Conservation (phyloP, 768 basidiomycete species). For the Tephrocybe sp. region DNA sequence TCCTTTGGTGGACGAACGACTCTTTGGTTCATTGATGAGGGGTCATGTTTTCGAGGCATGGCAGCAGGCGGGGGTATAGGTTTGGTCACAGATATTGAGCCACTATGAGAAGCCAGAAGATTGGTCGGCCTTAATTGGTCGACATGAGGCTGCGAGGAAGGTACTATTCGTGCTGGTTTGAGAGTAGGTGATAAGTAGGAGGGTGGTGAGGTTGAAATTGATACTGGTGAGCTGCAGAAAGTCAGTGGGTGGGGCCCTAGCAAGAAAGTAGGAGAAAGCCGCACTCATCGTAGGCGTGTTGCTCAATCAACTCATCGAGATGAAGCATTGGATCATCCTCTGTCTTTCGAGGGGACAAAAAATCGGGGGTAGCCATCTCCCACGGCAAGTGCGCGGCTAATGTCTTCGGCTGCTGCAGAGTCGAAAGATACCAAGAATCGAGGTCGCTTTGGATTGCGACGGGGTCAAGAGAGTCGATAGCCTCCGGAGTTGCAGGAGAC, state of each 20-base stretch:
- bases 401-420: constrained; percentile 39
- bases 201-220: constrained; percentile 29
- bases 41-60: constrained; percentile 56
- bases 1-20: constrained; percentile 76
- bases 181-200: constrained; percentile 31
- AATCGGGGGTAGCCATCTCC: constrained; percentile 40
- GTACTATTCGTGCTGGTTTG: constrained; percentile 23
- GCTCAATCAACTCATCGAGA: constrained; percentile 73
- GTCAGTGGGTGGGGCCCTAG: constrained; percentile 10
- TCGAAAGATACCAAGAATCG: constrained; percentile 61
- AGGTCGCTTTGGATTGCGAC: constrained; percentile 48
- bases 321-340: constrained; percentile 60
- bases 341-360: constrained; percentile 41
- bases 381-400: constrained; percentile 39
- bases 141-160: constrained; percentile 16
- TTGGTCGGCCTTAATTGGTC: constrained; percentile 27
- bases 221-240: constrained; percentile 33
- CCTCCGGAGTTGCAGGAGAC: constrained; percentile 70
- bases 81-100: constrained; percentile 51
- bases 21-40: constrained; percentile 47
- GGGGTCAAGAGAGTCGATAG: constrained; percentile 52
- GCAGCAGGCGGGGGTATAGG: constrained; percentile 69
- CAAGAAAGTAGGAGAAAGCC: constrained; percentile 26
- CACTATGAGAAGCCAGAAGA: constrained; percentile 33
- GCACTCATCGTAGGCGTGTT: constrained; percentile 76